These are phyloP conservation scores for Gastrodia elata DNA, from an alignment of 106 monocot genomes.

Conservation along the genomic window DNA sequence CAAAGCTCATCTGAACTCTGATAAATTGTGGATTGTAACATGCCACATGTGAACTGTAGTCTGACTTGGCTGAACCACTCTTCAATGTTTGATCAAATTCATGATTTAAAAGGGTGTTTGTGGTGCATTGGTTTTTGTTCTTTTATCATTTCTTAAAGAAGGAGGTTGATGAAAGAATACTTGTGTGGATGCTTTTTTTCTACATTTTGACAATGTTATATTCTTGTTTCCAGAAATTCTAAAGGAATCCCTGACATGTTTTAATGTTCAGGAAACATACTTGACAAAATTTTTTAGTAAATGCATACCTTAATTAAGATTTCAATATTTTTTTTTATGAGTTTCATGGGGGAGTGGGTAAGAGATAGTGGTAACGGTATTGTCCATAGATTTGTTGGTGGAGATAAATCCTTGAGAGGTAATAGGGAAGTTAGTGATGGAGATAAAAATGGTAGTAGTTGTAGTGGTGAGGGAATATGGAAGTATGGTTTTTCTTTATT, in stretches of 20 bases:
- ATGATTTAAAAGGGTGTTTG: neutral
- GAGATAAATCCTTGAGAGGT: too few species aligned
- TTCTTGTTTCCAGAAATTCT: neutral
- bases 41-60: neutral
- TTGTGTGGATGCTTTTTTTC: neutral
- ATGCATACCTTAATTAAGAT: too few species aligned
- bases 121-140: constrained; percentile 3
- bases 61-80: neutral
- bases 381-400: too few species aligned
- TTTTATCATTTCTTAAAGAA: neutral
- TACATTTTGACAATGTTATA: neutral
- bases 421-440: too few species aligned
- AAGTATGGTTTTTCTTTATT: too few species aligned
- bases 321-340: too few species aligned
- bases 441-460: too few species aligned
- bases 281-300: neutral
- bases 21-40: neutral
- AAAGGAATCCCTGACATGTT: neutral
- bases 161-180: neutral
- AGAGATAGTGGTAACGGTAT: too few species aligned
- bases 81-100: neutral
- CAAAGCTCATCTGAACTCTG: neutral
- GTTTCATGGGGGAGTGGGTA: too few species aligned
- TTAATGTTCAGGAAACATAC: neutral
- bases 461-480: too few species aligned